Percentiles rank a stretch among this genome's conserved stretches.
Conservation (phyloP, 257 asterid genomes). For the Sherardia arvensis region DNA sequence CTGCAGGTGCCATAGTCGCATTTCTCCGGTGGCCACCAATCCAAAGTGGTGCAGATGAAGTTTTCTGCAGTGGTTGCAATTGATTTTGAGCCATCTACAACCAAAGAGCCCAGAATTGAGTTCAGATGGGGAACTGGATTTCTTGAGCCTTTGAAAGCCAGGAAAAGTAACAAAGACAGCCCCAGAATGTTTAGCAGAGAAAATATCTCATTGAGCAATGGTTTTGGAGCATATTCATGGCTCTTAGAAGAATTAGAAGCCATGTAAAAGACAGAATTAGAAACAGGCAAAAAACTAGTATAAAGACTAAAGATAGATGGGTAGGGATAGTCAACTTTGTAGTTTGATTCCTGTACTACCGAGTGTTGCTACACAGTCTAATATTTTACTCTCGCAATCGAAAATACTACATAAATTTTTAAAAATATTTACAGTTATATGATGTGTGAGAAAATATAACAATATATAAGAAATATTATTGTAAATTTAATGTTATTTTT, state of each 20-base stretch:
- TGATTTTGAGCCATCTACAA: constrained; percentile 38
- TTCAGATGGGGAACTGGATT: constrained; percentile 19
- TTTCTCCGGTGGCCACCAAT: constrained; percentile 57
- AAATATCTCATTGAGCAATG: constrained; percentile 22
- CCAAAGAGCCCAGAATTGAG: constrained; percentile 32
- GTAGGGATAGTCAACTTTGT: background rate
- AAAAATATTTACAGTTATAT: too few relatives aligned
- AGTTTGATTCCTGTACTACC: background rate
- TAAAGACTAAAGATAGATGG: background rate
- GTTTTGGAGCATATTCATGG: background rate
- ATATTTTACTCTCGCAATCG: too few relatives aligned
- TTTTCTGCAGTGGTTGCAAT: constrained; percentile 39
- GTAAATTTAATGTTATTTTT: too few relatives aligned
- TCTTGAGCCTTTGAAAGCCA: constrained; percentile 32
- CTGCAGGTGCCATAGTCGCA: constrained; percentile 56
- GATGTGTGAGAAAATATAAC: too few relatives aligned
- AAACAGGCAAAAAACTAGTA: background rate
- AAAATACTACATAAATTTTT: too few relatives aligned
- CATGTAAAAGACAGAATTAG: background rate
- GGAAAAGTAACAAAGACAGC: constrained; percentile 40
- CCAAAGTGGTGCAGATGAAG: constrained; percentile 55
- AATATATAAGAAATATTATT: too few relatives aligned
- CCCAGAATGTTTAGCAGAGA: constrained; percentile 30
- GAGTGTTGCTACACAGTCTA: too few relatives aligned
- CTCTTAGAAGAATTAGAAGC: background rate